These are phyloP conservation scores for Ascochyta pisi DNA, from an alignment of 2,329 filamentous ascomycete species.

Conservation along the genomic window DNA sequence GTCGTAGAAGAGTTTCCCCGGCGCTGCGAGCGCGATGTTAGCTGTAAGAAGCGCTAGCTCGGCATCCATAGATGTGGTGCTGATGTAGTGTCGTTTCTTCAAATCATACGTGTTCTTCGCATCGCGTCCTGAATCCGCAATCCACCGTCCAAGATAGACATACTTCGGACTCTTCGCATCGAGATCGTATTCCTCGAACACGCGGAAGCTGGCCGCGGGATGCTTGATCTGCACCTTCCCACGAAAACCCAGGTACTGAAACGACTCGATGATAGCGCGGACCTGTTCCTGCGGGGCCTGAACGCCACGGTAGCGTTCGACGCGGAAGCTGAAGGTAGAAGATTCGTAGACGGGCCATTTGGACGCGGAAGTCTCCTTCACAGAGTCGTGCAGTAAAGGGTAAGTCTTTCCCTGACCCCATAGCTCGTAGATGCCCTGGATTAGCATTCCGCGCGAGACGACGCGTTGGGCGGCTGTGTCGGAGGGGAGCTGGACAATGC, in stretches of 20 bases:
- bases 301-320: conserved; percentile 83
- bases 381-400: conserved; percentile 69
- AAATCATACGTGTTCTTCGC: conserved; percentile 79
- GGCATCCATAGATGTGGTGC: conserved; percentile 96
- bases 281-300: conserved; percentile 66
- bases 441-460: conserved; percentile 78
- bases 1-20: conserved; percentile 89
- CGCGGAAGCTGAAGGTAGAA: conserved; percentile 78
- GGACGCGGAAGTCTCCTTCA: conserved; percentile 65
- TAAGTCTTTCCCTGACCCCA: conserved; percentile 79
- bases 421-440: conserved; percentile 84
- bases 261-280: conserved; percentile 79
- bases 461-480: conserved; percentile 71
- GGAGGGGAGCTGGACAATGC: conserved; percentile 71
- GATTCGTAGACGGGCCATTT: conserved; percentile 72
- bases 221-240: conserved; percentile 79
- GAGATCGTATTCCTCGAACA: conserved; percentile 82
- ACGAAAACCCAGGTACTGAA: conserved; percentile 77
- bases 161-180: conserved; percentile 59
- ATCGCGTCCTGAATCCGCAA: conserved; percentile 72
- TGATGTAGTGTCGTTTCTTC: conserved; percentile 93
- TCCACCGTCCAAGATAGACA: conserved; percentile 74
- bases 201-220: conserved; percentile 72
- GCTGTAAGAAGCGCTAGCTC: conserved; percentile 91
- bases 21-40: conserved; percentile 82